Percentiles rank a stretch among this genome's conserved stretches.
Conservation (phyloP, 1,284 basidiomycete genomes). For the Ganoderma boninense region DNA sequence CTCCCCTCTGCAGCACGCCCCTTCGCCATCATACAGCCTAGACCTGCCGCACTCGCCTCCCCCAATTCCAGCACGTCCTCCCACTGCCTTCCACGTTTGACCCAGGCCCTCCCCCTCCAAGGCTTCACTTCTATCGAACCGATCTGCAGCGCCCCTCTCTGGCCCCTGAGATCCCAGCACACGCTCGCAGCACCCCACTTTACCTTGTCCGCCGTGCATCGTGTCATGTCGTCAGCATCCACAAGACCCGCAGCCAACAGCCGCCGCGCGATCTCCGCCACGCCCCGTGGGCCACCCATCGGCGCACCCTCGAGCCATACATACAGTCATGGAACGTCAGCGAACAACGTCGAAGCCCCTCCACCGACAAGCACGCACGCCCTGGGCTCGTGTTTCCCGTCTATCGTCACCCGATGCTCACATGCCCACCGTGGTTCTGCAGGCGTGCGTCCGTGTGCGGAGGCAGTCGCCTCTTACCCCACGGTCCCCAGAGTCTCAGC, state of each 20-base stretch:
- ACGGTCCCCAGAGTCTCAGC: neutral
- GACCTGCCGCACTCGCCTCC: neutral
- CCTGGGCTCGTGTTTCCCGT: neutral
- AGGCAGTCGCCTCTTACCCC: neutral
- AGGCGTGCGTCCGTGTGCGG: neutral
- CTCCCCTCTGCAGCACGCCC: slow-evolving; percentile 1
- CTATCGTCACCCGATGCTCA: slow-evolving; percentile 19
- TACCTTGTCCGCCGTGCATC: neutral
- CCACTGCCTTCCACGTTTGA: neutral
- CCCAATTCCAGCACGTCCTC: neutral
- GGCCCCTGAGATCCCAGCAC: neutral
- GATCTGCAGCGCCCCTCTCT: neutral
- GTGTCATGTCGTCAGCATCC: neutral
- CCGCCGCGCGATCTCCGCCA: slow-evolving; percentile 24
- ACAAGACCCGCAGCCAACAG: slow-evolving; percentile 3
- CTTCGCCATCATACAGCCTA: neutral
- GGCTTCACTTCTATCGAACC: neutral
- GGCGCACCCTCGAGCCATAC: neutral
- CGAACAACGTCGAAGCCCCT: slow-evolving; percentile 21
- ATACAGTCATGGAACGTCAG: slow-evolving; percentile 7
- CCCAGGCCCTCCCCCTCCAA: neutral
- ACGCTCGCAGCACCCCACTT: neutral
- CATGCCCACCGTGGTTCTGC: slow-evolving; percentile 13
- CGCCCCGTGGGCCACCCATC: slow-evolving; percentile 11
- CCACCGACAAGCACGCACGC: neutral